Evolutionary conservation across 495 filamentous ascomycete genomes (phyloP).

Genomic region (Penicillium psychrofluorescens): DNA sequence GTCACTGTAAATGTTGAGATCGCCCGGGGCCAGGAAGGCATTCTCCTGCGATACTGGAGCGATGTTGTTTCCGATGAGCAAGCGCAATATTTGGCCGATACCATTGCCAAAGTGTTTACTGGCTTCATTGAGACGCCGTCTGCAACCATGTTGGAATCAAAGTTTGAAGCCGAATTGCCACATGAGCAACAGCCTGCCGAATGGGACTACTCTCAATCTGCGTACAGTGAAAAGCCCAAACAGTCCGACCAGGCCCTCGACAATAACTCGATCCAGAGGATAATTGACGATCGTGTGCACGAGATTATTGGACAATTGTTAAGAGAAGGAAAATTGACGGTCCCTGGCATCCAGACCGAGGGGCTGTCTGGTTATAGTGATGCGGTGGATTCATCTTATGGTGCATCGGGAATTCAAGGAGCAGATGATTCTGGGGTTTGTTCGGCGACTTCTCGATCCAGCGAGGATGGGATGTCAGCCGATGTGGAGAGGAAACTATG

Average conservation of each 20-base stretch:
- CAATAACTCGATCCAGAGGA: constrained; percentile 21
- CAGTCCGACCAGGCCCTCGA: constrained; percentile 11
- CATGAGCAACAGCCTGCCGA: background rate
- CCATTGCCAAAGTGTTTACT: constrained; percentile 26
- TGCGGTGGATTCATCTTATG: constrained; percentile 13
- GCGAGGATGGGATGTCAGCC: constrained; percentile 15
- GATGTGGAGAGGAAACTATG: constrained; percentile 33
- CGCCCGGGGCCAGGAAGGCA: constrained; percentile 34
- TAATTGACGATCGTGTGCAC: constrained; percentile 37
- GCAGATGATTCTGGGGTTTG: constrained; percentile 20
- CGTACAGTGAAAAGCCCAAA: constrained; percentile 7
- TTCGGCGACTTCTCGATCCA: constrained; percentile 16
- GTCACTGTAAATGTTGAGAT: constrained; percentile 43
- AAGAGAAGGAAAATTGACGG: constrained; percentile 24
- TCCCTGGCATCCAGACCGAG: constrained; percentile 11
- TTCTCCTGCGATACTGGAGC: constrained; percentile 43
- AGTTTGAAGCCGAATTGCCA: constrained; percentile 4
- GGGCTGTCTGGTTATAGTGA: constrained; percentile 10
- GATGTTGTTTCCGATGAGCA: constrained; percentile 35
- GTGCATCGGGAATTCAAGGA: constrained; percentile 7
- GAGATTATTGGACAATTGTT: constrained; percentile 33
- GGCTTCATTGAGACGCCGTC: constrained; percentile 26
- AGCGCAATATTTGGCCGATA: constrained; percentile 22
- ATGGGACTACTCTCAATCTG: constrained; percentile 9
- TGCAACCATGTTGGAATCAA: constrained; percentile 13